Conservation (phyloP, 192 early-diverging fungal species). For the Pilaira anomala region DNA sequence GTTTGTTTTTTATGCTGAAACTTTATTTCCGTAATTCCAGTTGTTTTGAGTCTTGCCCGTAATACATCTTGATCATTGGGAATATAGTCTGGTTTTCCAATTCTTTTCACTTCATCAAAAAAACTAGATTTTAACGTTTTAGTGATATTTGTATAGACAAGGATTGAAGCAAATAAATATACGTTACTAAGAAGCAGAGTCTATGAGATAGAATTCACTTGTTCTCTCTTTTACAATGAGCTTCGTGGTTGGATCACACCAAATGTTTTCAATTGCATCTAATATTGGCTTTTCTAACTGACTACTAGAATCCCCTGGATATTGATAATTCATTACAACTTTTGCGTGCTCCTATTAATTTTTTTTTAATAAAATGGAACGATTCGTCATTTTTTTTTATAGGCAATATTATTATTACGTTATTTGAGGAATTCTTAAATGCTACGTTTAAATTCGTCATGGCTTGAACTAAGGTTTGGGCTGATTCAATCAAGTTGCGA, state of each 20-base stretch:
- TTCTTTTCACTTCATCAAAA: constrained; percentile 86
- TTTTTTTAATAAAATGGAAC: background rate
- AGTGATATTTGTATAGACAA: background rate
- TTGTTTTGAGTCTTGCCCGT: constrained; percentile 91
- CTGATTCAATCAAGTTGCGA: constrained; percentile 84
- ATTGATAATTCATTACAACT: background rate
- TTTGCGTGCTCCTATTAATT: background rate
- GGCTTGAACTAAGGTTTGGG: constrained; percentile 70
- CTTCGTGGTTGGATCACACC: constrained; percentile 66
- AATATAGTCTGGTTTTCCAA: constrained; percentile 77
- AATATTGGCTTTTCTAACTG: constrained; percentile 64
- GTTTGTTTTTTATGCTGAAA: constrained; percentile 84
- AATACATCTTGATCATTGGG: constrained; percentile 93
- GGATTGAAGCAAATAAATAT: background rate
- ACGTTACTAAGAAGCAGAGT: constrained; percentile 85
- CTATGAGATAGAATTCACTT: constrained; percentile 87
- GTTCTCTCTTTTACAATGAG: constrained; percentile 61
- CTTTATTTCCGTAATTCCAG: constrained; percentile 95
- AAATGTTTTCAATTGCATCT: constrained; percentile 67
- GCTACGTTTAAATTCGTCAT: constrained; percentile 63
- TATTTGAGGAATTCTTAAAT: constrained; percentile 52
- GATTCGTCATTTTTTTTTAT: background rate
- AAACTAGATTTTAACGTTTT: constrained; percentile 54
- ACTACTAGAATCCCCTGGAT: constrained; percentile 40
- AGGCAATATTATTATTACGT: constrained; percentile 31